These are phyloP conservation scores for Fomitopsis pulvina DNA, from an alignment of 768 basidiomycete species.

Conservation along the genomic window DNA sequence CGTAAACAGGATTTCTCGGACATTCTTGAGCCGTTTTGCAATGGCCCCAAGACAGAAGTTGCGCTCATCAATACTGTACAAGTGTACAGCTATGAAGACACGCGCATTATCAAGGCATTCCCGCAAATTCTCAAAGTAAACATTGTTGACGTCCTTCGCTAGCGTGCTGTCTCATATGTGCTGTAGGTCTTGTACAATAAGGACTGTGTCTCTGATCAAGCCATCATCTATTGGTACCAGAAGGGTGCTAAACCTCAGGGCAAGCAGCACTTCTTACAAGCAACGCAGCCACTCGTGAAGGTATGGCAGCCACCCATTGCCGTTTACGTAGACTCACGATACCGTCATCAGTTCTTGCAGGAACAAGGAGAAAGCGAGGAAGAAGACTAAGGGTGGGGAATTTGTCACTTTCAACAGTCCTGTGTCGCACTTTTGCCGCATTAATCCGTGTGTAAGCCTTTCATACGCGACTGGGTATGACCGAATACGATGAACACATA, in stretches of 20 bases:
- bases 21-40: slow-evolving; percentile 87
- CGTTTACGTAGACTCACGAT: background rate
- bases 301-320: slow-evolving; percentile 30
- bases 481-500: too few species aligned
- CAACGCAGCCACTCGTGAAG: slow-evolving; percentile 84
- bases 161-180: background rate
- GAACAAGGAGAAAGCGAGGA: slow-evolving; percentile 81
- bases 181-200: slow-evolving; percentile 86
- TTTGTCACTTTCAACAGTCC: too few species aligned
- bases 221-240: slow-evolving; percentile 96
- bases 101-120: slow-evolving; percentile 91
- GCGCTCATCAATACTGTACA: slow-evolving; percentile 94
- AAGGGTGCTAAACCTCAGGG: slow-evolving; percentile 97
- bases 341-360: slow-evolving; percentile 65
- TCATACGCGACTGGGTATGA: too few species aligned
- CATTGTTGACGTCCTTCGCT: slow-evolving; percentile 1
- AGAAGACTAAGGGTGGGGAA: slow-evolving; percentile 33
- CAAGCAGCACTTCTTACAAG: slow-evolving; percentile 90
- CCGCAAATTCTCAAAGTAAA: slow-evolving; percentile 85
- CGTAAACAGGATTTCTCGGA: slow-evolving; percentile 65
- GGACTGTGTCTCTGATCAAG: slow-evolving; percentile 92
- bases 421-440: too few species aligned
- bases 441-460: too few species aligned
- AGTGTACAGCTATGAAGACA: slow-evolving; percentile 94
- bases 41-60: slow-evolving; percentile 84